These are phyloP conservation scores for Fusarium sp. DNA, from an alignment of 2,329 filamentous ascomycete species.

Conservation along the genomic window DNA sequence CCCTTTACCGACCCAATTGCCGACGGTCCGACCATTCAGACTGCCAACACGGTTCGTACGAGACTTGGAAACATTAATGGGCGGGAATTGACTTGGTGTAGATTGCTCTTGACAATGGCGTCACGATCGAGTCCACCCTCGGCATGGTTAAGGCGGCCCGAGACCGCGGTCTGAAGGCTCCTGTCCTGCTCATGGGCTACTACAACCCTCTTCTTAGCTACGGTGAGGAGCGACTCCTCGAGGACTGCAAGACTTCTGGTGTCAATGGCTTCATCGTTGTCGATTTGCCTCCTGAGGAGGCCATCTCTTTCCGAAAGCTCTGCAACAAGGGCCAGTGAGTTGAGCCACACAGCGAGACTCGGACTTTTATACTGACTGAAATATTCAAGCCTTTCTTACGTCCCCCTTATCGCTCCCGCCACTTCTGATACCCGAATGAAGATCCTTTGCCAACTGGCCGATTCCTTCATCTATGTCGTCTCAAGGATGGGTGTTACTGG, in stretches of 20 bases:
- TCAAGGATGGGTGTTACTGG: constrained; percentile 97
- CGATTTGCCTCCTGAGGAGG: constrained; percentile 95
- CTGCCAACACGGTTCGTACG: constrained; percentile 81
- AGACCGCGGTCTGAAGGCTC: constrained; percentile 79
- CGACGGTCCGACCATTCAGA: constrained; percentile 97
- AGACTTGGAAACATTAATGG: background rate
- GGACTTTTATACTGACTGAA: background rate
- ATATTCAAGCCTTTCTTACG: constrained; percentile 81
- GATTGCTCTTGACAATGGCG: constrained; percentile 86
- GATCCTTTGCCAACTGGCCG: constrained; percentile 93
- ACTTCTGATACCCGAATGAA: constrained; percentile 96
- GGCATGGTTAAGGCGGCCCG: constrained; percentile 87
- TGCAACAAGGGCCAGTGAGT: constrained; percentile 81
- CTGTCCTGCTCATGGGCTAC: constrained; percentile 97
- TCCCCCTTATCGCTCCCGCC: constrained; percentile 94
- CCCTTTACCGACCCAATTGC: constrained; percentile 99
- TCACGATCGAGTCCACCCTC: constrained; percentile 83
- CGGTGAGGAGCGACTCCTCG: constrained; percentile 88
- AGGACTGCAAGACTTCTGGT: constrained; percentile 84
- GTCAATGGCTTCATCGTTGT: constrained; percentile 98
- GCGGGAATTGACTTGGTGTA: constrained; percentile 44
- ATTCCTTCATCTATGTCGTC: constrained; percentile 99
- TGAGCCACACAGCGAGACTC: background rate
- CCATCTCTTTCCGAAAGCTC: constrained; percentile 87
- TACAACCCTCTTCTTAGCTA: constrained; percentile 97